phyloP scores from a whole-genome alignment of 306 rosid species.

The Cicer cuneatum region DNA sequence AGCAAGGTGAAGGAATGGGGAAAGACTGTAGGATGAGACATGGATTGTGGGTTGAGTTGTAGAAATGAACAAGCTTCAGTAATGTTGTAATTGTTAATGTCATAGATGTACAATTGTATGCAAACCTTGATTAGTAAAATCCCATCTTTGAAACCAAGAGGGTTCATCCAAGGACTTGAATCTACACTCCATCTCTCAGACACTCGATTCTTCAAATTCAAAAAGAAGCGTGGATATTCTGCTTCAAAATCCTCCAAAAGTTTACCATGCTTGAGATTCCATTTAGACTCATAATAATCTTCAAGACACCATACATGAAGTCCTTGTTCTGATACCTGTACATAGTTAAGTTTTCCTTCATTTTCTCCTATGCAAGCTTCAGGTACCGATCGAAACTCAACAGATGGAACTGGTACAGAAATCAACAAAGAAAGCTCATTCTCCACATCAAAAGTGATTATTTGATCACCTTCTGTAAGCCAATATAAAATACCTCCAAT shows the following conservation, averaged over 20 bases:
- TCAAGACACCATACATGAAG: constrained; percentile 66
- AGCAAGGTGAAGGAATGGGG: constrained; percentile 61
- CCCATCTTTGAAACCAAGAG: constrained; percentile 61
- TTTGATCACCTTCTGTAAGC: constrained; percentile 56
- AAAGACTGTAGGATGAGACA: constrained; percentile 50
- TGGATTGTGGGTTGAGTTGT: constrained; percentile 49
- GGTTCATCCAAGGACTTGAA: constrained; percentile 59
- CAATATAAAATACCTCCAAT: constrained; percentile 57
- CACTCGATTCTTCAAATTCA: constrained; percentile 48
- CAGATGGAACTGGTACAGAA: constrained; percentile 50
- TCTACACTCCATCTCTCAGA: neutral
- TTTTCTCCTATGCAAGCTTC: constrained; percentile 68
- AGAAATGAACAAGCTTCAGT: constrained; percentile 43
- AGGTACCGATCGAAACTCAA: constrained; percentile 46
- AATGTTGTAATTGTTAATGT: constrained; percentile 45
- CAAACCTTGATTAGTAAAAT: constrained; percentile 55
- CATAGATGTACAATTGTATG: constrained; percentile 46
- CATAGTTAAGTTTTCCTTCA: constrained; percentile 54
- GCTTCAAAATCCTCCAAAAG: constrained; percentile 54
- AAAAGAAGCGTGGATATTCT: constrained; percentile 48
- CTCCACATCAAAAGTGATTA: constrained; percentile 58
- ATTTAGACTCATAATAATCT: constrained; percentile 58
- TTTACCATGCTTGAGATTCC: constrained; percentile 52
- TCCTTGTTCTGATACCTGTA: constrained; percentile 62
- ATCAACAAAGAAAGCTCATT: constrained; percentile 59